A percentile compares a stretch with the other conserved stretches of the same genome.
These are phyloP conservation scores for Mucor velutinosus DNA, from an alignment of 371 early-diverging fungal genomes.

Conservation along the genomic window DNA sequence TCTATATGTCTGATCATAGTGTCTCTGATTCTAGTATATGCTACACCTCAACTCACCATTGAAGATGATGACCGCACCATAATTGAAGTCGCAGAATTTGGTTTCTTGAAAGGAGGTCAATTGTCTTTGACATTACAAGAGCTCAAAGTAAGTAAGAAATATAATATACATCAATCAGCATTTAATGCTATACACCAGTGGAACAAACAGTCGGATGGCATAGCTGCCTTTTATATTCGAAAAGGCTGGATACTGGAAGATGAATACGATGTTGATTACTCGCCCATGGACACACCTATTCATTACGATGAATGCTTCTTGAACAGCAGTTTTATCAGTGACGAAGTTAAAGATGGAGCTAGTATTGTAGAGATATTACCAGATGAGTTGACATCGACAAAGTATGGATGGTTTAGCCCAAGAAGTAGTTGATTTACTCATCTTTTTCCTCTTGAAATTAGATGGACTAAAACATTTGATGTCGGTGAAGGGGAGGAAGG, in stretches of 20 bases:
- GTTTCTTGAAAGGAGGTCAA: constrained; percentile 51
- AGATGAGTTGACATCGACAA: not conserved
- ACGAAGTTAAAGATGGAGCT: constrained; percentile 37
- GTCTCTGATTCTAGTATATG: not conserved
- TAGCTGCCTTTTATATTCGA: constrained; percentile 41
- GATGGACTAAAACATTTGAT: constrained; percentile 33
- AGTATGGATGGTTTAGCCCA: not conserved
- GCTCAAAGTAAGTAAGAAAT: constrained; percentile 35
- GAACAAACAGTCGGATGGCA: constrained; percentile 22
- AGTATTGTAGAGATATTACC: constrained; percentile 24
- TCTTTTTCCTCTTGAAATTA: constrained; percentile 1
- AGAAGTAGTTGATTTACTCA: not conserved
- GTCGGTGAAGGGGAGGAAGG: constrained; percentile 43
- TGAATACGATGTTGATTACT: not conserved
- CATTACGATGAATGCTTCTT: constrained; percentile 26
- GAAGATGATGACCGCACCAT: constrained; percentile 44
- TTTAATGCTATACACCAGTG: not conserved
- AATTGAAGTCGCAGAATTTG: constrained; percentile 51
- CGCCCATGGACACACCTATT: not conserved
- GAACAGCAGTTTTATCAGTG: constrained; percentile 30
- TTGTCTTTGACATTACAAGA: constrained; percentile 41
- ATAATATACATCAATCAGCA: not conserved
- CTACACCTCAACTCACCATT: constrained; percentile 39
- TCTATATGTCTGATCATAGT: not conserved
- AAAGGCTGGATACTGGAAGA: constrained; percentile 26